These are phyloP conservation scores for Solanum hybrid DNA, from an alignment of 305 asterid species.

Conservation along the genomic window DNA sequence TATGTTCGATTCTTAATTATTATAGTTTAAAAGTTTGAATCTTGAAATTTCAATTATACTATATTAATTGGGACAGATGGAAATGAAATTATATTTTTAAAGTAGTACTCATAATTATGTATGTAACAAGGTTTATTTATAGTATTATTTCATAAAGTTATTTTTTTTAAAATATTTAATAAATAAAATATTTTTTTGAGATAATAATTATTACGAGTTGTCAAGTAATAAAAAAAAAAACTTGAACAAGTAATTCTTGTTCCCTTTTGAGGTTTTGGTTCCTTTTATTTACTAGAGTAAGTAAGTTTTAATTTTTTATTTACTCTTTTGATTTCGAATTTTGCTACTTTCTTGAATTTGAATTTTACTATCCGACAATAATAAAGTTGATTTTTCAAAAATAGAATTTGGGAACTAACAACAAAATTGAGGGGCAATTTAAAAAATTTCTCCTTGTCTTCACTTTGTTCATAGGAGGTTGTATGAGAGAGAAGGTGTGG, in stretches of 20 bases:
- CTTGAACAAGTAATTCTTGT: neutral
- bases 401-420: neutral
- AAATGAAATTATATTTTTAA: neutral
- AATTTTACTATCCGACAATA: neutral
- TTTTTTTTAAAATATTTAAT: neutral
- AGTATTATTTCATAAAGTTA: neutral
- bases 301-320: neutral
- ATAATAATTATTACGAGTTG: neutral
- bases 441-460: neutral
- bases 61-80: neutral
- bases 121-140: neutral
- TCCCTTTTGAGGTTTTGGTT: neutral
- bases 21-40: neutral
- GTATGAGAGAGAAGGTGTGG: neutral
- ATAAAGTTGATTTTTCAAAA: neutral
- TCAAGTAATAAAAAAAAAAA: neutral
- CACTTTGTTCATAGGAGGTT: neutral
- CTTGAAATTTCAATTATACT: neutral
- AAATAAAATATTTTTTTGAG: neutral
- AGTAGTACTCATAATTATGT: neutral
- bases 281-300: neutral
- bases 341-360: neutral
- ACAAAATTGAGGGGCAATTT: neutral
- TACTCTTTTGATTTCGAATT: neutral
- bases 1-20: neutral